Conservation (phyloP, 257 asterid species). For the Forsythia suspensa region DNA sequence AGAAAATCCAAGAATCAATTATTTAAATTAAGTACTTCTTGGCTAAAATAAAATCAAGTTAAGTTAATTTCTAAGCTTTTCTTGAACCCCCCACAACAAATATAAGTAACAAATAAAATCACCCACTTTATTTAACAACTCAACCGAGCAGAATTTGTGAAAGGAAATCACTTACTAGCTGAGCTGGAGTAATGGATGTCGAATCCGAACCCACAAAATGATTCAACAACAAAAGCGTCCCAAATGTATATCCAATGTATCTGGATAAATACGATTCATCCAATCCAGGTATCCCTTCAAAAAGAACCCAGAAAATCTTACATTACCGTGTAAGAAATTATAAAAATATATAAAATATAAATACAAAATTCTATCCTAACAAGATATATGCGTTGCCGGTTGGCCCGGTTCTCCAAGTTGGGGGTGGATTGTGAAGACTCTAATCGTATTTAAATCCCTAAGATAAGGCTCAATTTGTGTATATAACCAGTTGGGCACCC, state of each 20-base stretch:
- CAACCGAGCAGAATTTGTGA: not conserved
- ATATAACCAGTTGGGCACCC: not conserved
- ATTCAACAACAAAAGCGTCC: conserved; percentile 69
- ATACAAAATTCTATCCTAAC: not conserved
- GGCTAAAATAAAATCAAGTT: not conserved
- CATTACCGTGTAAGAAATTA: not conserved
- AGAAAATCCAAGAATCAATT: conserved; percentile 3
- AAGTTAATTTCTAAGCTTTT: too few species aligned
- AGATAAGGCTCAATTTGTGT: too few species aligned
- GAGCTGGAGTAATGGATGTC: conserved; percentile 66
- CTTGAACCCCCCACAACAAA: too few species aligned
- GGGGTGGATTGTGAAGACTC: too few species aligned
- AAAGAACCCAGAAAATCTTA: not conserved
- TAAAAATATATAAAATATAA: not conserved
- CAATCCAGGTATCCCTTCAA: conserved; percentile 80
- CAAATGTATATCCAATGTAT: conserved; percentile 88
- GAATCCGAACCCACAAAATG: conserved; percentile 71
- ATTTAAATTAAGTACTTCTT: not conserved
- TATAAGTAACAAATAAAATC: not conserved
- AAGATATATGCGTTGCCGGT: not conserved
- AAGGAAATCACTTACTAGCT: conserved; percentile 48
- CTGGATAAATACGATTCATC: conserved; percentile 95
- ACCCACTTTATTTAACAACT: not conserved
- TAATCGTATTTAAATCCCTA: too few species aligned
- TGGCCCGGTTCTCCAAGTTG: not conserved